Evolutionary conservation across 345 rosid genomes (phyloP).

Genomic region (Rhizophora mangle): DNA sequence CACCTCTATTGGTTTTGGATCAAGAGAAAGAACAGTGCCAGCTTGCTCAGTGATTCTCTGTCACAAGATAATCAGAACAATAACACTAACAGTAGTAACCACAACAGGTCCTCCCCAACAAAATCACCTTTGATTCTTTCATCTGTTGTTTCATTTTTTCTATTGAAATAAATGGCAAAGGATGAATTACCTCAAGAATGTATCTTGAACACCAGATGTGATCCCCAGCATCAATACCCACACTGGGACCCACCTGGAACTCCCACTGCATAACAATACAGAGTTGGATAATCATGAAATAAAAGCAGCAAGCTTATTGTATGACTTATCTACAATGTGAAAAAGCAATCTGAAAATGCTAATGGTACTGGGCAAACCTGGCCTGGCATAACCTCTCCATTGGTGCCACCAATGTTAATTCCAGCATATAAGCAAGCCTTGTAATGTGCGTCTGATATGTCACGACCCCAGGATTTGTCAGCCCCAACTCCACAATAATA

Average conservation of each 20-base stretch:
- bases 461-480: conserved; percentile 92
- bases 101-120: not conserved
- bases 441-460: conserved; percentile 96
- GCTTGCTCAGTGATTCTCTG: conserved; percentile 99
- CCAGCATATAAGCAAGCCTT: conserved; percentile 98
- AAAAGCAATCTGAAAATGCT: conserved; percentile 1
- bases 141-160: not conserved
- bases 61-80: conserved; percentile 18
- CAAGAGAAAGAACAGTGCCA: conserved; percentile 87
- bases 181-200: conserved; percentile 77
- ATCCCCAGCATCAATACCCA: conserved; percentile 93
- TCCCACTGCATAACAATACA: conserved; percentile 67
- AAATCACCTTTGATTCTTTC: not conserved
- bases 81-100: not conserved
- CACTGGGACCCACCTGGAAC: conserved; percentile 96
- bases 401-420: conserved; percentile 87
- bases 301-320: not conserved
- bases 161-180: not conserved
- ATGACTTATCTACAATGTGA: not conserved
- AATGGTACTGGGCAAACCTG: conserved; percentile 49
- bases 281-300: conserved; percentile 8
- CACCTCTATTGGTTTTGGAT: conserved; percentile 95
- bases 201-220: conserved; percentile 94
- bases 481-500: conserved; percentile 98
- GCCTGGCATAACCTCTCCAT: conserved; percentile 99